These are phyloP conservation scores for Tuctoria greenei DNA, from an alignment of 176 grass and related monocot genomes.

Conservation along the genomic window DNA sequence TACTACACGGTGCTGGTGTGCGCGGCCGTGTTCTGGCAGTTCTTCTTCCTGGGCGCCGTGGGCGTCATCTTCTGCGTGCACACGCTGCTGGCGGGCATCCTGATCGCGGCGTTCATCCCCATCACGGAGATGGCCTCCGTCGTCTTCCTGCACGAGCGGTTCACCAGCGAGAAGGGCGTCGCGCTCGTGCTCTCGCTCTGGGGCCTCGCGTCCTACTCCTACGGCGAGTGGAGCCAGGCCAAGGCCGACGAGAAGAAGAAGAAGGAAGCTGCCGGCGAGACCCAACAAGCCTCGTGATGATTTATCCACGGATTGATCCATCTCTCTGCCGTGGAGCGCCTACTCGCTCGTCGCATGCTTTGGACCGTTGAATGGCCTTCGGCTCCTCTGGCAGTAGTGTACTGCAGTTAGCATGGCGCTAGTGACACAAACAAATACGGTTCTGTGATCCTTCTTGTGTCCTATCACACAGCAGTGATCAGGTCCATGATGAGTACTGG, in stretches of 20 bases:
- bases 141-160: constrained; percentile 70
- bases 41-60: constrained; percentile 67
- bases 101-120: constrained; percentile 69
- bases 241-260: constrained; percentile 45
- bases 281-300: background rate
- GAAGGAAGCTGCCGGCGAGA: background rate
- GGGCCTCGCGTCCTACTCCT: constrained; percentile 77
- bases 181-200: constrained; percentile 66
- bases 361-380: no score
- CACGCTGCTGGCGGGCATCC: constrained; percentile 62
- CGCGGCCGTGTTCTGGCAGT: constrained; percentile 52
- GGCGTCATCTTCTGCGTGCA: constrained; percentile 70
- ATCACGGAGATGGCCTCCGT: constrained; percentile 53
- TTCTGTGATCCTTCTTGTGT: no score
- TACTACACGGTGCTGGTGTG: constrained; percentile 55
- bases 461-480: no score
- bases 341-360: background rate
- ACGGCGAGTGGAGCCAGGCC: constrained; percentile 54
- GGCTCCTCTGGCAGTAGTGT: background rate
- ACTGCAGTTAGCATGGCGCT: background rate
- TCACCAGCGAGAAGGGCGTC: constrained; percentile 62
- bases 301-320: background rate
- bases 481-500: no score
- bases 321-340: background rate
- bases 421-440: background rate